Percentiles rank a stretch among this genome's conserved stretches.
Conservation (phyloP, 2,329 filamentous ascomycete species). For the Bertia moriformis region DNA sequence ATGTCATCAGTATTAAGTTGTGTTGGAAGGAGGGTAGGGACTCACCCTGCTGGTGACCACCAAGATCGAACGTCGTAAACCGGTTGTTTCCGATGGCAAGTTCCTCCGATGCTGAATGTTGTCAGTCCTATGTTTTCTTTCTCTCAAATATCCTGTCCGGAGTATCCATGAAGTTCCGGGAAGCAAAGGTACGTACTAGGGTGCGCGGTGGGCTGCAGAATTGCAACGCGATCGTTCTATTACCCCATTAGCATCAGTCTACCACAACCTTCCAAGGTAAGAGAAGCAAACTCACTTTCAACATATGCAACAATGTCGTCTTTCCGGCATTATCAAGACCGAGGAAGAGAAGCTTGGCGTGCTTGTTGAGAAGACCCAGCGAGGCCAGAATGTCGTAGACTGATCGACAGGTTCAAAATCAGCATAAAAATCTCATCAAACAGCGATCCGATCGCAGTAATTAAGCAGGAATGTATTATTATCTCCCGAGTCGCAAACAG, state of each 20-base stretch:
- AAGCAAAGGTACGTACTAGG: constrained; percentile 43
- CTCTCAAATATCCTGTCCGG: not conserved
- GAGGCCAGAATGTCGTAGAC: constrained; percentile 84
- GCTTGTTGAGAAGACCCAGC: constrained; percentile 83
- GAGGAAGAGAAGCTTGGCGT: constrained; percentile 86
- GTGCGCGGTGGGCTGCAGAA: constrained; percentile 79
- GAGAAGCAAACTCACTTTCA: constrained; percentile 75
- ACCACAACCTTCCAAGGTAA: too few relatives aligned
- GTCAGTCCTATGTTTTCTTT: not conserved
- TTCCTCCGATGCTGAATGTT: constrained; percentile 62
- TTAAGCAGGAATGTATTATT: not conserved
- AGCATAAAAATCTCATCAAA: constrained; percentile 13
- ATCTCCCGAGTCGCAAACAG: constrained; percentile 2
- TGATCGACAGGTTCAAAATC: constrained; percentile 21
- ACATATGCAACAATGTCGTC: constrained; percentile 85
- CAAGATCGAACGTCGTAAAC: constrained; percentile 88
- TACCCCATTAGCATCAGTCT: not conserved
- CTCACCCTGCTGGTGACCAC: constrained; percentile 80
- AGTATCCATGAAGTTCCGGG: not conserved
- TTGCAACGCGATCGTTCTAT: constrained; percentile 82
- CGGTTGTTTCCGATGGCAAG: constrained; percentile 83
- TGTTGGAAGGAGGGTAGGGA: constrained; percentile 5
- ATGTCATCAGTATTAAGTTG: constrained; percentile 5
- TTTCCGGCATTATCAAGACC: constrained; percentile 91
- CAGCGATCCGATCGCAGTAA: constrained; percentile 1